Evolutionary conservation across 2,329 filamentous ascomycete species (phyloP).

Genomic region (Blastomyces parvus): DNA sequence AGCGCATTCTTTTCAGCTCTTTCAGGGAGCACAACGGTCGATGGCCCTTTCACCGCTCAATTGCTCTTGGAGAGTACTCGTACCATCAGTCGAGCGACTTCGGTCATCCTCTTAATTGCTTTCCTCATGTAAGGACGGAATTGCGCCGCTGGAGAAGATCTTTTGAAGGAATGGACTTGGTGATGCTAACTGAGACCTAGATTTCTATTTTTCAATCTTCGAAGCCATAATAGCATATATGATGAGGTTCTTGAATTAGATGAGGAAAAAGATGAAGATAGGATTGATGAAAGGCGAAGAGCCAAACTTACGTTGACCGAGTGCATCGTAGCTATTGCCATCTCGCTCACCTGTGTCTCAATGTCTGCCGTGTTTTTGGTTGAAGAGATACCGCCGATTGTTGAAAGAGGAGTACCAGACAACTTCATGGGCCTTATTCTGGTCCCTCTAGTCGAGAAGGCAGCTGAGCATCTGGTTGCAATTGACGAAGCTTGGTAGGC

Average conservation of each 20-base stretch:
- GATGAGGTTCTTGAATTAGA: conserved; percentile 63
- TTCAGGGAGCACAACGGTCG: conserved; percentile 35
- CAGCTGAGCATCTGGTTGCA: conserved; percentile 74
- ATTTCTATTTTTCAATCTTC: conserved; percentile 62
- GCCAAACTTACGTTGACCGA: conserved; percentile 67
- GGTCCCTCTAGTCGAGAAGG: conserved; percentile 66
- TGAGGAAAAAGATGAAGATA: conserved; percentile 57
- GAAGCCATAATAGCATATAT: conserved; percentile 67
- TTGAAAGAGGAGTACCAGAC: conserved; percentile 45
- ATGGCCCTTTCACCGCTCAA: conserved; percentile 24
- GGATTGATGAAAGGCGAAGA: conserved; percentile 50
- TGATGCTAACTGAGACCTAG: conserved; percentile 17
- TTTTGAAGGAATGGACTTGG: background rate
- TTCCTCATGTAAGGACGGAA: conserved; percentile 49
- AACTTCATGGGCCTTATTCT: conserved; percentile 63
- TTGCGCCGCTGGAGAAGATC: background rate
- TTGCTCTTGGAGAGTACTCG: conserved; percentile 47
- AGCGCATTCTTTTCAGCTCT: conserved; percentile 40
- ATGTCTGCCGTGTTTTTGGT: conserved; percentile 67
- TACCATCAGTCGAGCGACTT: conserved; percentile 58
- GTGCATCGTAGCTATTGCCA: conserved; percentile 53
- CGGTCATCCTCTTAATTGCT: conserved; percentile 48
- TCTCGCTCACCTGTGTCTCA: conserved; percentile 60
- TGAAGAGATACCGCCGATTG: conserved; percentile 57
- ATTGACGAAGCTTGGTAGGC: conserved; percentile 72